A percentile compares a stretch with the other conserved stretches of the same genome.
These are phyloP conservation scores for Lecanicillium sp. DNA, from an alignment of 2,329 filamentous ascomycete genomes.

Conservation along the genomic window DNA sequence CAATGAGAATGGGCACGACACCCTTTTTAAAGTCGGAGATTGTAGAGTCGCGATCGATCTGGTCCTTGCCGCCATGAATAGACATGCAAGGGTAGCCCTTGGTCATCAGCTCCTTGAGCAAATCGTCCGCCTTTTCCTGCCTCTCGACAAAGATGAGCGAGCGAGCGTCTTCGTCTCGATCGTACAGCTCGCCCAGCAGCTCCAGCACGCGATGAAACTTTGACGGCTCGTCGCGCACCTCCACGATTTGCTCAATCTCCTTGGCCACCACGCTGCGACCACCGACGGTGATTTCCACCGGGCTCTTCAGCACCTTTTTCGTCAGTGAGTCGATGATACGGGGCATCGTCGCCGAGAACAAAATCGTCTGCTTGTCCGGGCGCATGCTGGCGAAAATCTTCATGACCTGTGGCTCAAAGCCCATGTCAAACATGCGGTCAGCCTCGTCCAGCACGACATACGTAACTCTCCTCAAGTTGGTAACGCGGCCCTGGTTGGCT, in stretches of 20 bases:
- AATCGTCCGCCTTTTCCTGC: conserved; percentile 79
- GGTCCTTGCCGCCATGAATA: conserved; percentile 89
- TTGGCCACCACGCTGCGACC: conserved; percentile 80
- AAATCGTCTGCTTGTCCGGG: conserved; percentile 84
- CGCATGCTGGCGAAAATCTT: conserved; percentile 90
- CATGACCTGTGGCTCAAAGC: conserved; percentile 96
- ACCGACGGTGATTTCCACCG: conserved; percentile 87
- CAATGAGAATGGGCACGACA: conserved; percentile 80
- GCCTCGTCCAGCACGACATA: conserved; percentile 96
- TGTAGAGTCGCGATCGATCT: conserved; percentile 85
- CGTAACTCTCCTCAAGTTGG: conserved; percentile 79
- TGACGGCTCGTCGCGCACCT: conserved; percentile 71
- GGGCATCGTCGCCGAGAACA: conserved; percentile 96
- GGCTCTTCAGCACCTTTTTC: conserved; percentile 77
- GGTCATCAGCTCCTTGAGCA: conserved; percentile 69
- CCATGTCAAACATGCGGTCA: conserved; percentile 99
- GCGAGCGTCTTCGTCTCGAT: conserved; percentile 80
- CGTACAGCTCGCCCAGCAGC: conserved; percentile 79
- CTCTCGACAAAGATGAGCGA: conserved; percentile 87
- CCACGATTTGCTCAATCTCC: conserved; percentile 90
- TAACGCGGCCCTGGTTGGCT: conserved; percentile 89
- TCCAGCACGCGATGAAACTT: conserved; percentile 83
- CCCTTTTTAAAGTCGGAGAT: conserved; percentile 92
- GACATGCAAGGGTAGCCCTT: conserved; percentile 90
- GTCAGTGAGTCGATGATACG: conserved; percentile 86